Evolutionary conservation across 1,139 yeast species (phyloP), one percentile per base, ranked within the genome.

Genomic region (Saccharomycopsis hybrid): DNA sequence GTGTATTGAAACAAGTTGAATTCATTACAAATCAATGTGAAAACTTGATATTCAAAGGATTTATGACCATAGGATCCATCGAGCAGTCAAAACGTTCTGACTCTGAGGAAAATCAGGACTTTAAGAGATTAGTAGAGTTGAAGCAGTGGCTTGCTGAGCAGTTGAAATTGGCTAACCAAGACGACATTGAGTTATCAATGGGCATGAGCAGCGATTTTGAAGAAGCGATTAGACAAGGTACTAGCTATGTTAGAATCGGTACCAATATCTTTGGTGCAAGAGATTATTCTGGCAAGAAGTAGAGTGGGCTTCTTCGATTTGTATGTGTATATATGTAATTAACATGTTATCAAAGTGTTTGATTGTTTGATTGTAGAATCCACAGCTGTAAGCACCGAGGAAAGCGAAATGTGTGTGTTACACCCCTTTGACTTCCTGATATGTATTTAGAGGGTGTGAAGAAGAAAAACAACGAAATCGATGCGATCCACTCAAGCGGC

Each of bases 41-140:
- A 25, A 70, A 71, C 54, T 69, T 92, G 45, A 65, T 72, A 4
- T 70, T 92, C 27, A 66, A 70, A 42, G 99, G 98, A 0, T 70
- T 92, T 50, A 92, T 92, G 98, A 89, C 97, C 1, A 94, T 94
- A 60, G 99, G 98, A 0, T 86, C 97, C 0, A 72, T 89, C 60
- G 72, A 72, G 11, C 76, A 77, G 53, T 85, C 95, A 0, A 74
- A 73, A 25, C 63, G 76, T 2, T 63, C 59, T 28, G 69, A 65
- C 1, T 77, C 70, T 18, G 18, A 18, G 18, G 82, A 77, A 52
- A 90, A 90, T 63, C 66, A 70, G 46, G 98, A 92, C 62, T 92
- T 92, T 61, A 68, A 72, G 41, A 69, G 62, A 4, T 71, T 89
- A 55, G 78, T 67, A 0, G 68, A 69, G 2, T 65, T 84, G 60